Percentiles rank a stretch among this genome's conserved stretches.
phyloP scores from a whole-genome alignment of 202 grass and related monocot genomes.

The Panicum hallii region DNA sequence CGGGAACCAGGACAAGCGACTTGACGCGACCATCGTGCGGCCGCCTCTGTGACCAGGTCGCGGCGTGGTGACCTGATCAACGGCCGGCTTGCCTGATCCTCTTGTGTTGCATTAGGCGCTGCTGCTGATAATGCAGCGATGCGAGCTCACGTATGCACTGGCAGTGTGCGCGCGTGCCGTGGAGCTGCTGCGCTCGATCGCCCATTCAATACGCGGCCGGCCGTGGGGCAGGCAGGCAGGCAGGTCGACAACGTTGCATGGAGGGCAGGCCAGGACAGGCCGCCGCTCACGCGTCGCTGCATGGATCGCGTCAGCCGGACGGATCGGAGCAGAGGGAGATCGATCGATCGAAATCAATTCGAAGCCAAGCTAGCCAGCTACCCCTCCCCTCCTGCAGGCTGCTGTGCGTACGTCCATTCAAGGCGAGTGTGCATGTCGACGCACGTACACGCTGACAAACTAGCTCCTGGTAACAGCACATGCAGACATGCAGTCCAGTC shows the following conservation, averaged over 20 bases:
- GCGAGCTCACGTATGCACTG: background rate
- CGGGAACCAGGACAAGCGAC: background rate
- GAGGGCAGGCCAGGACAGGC: slow-evolving; percentile 17
- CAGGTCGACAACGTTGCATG: slow-evolving; percentile 26
- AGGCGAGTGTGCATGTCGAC: background rate
- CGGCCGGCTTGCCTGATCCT: background rate
- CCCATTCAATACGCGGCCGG: slow-evolving; percentile 8
- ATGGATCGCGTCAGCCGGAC: slow-evolving; percentile 18
- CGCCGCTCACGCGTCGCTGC: slow-evolving; percentile 18
- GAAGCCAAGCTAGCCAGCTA: background rate
- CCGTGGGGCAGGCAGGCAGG: background rate
- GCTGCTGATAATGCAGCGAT: background rate
- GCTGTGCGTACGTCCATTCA: background rate
- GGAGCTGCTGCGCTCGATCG: no score
- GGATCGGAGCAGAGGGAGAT: no score
- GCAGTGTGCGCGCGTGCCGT: no score
- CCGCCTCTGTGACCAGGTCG: background rate
- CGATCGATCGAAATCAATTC: background rate
- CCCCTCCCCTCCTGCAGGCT: background rate
- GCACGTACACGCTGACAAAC: background rate
- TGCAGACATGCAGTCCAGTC: no score
- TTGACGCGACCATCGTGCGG: slow-evolving; percentile 26
- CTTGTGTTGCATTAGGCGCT: background rate
- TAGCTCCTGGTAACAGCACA: background rate
- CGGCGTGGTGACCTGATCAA: background rate